phyloP scores from a whole-genome alignment of 495 filamentous ascomycete genomes.

The Penicillium ochrochloron region DNA sequence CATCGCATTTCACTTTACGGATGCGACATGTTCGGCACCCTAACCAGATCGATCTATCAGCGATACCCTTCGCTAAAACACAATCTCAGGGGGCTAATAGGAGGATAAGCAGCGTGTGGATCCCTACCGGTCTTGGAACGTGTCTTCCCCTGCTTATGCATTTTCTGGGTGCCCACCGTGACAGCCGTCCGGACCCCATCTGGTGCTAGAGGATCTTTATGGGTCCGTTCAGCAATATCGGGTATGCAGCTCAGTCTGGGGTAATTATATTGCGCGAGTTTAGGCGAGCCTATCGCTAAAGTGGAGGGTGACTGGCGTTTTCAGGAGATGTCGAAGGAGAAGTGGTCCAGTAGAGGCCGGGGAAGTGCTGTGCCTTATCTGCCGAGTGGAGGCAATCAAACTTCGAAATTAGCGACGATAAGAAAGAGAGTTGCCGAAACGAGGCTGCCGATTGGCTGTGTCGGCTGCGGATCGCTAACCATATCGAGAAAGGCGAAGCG shows the following conservation, averaged over 20 bases:
- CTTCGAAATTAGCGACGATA: neutral
- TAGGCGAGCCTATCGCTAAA: conserved; percentile 13
- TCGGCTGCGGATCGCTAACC: conserved; percentile 28
- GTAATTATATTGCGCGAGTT: conserved; percentile 8
- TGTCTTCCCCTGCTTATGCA: conserved; percentile 35
- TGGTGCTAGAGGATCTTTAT: conserved; percentile 10
- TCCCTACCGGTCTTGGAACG: conserved; percentile 43
- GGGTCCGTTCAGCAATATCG: conserved; percentile 8
- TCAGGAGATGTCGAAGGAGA: conserved; percentile 12
- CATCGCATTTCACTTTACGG: conserved; percentile 44
- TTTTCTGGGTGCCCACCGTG: conserved; percentile 16
- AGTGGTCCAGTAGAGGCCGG: conserved; percentile 14
- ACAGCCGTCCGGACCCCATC: conserved; percentile 13
- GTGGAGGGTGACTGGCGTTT: neutral
- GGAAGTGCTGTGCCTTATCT: conserved; percentile 18
- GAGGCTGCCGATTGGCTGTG: conserved; percentile 31
- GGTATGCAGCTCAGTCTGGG: conserved; percentile 7
- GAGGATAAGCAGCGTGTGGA: conserved; percentile 17
- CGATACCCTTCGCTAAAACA: neutral
- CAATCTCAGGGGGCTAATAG: no score
- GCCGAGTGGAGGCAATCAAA: conserved; percentile 19
- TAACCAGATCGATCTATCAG: conserved; percentile 13
- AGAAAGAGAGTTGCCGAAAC: conserved; percentile 21
- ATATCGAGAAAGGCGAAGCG: conserved; percentile 13
- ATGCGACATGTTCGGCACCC: conserved; percentile 44